Evolutionary conservation across 306 rosid species (phyloP), one percentile per base, ranked within the genome.

Genomic region (Delonix regia): DNA sequence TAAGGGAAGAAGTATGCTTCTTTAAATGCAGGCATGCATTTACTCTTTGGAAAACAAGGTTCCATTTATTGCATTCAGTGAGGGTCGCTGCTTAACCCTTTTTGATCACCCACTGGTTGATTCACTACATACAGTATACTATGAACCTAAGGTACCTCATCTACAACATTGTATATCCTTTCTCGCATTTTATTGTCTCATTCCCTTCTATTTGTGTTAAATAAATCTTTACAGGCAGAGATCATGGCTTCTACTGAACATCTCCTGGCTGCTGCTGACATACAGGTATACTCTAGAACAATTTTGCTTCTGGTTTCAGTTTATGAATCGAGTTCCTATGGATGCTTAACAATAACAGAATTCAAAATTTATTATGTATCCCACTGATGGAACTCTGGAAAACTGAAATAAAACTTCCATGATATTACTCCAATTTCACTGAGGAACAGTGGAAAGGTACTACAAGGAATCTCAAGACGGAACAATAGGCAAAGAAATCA

Each of bases 51-150:
- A 89, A 85, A 81, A 74, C 75, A 86, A 88, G 78, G 87, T 89
- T 83, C 98, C 99, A 30, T 86, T 95, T 51, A 76, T 95, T 71
- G 97, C 97, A 24, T 95, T 90, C 84, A 69, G 90, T 67, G 86
- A 78, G 86, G 95, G 88, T 39, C 98, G 94, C 75, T 95, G 99
- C 89, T 87, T 95, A 65, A 83, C 98, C 69, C 85, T 95, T 45
- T 95, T 92, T 86, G 85, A 91, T 59, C 94, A 95, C 82, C 97
- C 97, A 1, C 82, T 85, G 39, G 86, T 93, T 56, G 90, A 95
- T 82, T 87, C 91, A 19, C 69, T 92, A 78, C 98, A 92, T 82
- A 85, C 92, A 51, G 10, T 80, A 77, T 95, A 92, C 77, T 95
- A 81, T 71, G 99, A 95, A 87, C 98, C 99, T 25, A 92, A 91